Base-by-base conservation (phyloP, 2,329 filamentous ascomycete species). In the Sarocladium oryzae region DNA sequence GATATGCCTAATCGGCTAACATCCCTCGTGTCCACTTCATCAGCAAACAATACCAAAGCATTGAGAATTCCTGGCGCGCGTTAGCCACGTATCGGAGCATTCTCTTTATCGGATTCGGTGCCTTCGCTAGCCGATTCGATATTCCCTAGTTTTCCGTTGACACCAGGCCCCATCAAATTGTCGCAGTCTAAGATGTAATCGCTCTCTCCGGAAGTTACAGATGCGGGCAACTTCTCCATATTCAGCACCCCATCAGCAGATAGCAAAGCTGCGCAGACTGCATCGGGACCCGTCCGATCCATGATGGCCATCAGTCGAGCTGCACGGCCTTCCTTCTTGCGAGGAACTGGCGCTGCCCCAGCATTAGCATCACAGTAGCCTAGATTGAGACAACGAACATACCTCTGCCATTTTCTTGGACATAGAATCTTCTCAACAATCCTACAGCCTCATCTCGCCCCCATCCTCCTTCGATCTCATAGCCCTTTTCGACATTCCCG, bases 401-500 rank as follows among this genome's bases (percentile, higher is more conserved):
- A 88, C 88, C 89, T 76, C 93, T 88, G 56, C 88, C 89, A 68
- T 99, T 99, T 69, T 99, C 91, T 69, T 99, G 93, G 28, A 99
- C 88, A 66, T 99, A 99, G 69, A 99, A 99, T 53, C 92, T 84
- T 56, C 95, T 80, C 57, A 99, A 75, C 58, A 99, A 70, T 67
- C 92, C 91, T 54, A 99, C 95, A 4, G 93, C 92, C 63, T 97
- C 92, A 62, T 96, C 88, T 43, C 89, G 82, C 61, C 89, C 89
- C 74, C 95, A 85, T 1, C 91, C 92, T 35, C 91, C 89, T 64
- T 90, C 85, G 52, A 89, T 89, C 41, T 86, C 84, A 65, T 88
- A 96, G 4, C 88, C 83, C 9, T 74, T 76, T 65, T 96, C 90
- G 41, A 95, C 79, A 56, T 85, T 86, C 20, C 80, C 79, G 52